Evolutionary conservation across 169 alveolate genomes (phyloP).

Genomic region (Plasmodium falciparum): DNA sequence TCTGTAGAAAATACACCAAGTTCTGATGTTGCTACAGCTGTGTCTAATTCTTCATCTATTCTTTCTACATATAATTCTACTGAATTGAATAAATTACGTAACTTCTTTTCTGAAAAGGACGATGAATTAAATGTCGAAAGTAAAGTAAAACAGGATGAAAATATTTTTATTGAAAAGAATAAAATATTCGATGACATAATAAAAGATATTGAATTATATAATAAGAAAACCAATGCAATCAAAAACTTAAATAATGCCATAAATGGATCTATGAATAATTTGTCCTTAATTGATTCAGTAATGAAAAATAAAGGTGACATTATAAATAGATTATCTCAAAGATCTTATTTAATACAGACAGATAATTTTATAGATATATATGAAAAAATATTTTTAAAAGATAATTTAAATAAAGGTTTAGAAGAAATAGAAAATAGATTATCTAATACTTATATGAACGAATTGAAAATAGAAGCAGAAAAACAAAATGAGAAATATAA

Average conservation of each 20-base stretch:
- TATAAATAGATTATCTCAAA: neutral
- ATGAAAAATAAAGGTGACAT: slow-evolving; percentile 5
- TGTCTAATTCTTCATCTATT: too few species aligned
- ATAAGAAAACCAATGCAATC: slow-evolving; percentile 8
- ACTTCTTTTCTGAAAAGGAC: too few species aligned
- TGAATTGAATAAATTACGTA: too few species aligned
- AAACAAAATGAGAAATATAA: neutral
- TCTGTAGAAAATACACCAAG: too few species aligned
- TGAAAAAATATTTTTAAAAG: slow-evolving; percentile 14
- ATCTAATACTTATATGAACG: neutral
- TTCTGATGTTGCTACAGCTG: too few species aligned
- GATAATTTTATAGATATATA: slow-evolving; percentile 6
- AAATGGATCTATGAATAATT: slow-evolving; percentile 9
- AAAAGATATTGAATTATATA: slow-evolving; percentile 21
- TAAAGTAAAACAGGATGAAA: neutral
- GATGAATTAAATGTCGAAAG: neutral
- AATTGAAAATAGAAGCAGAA: neutral
- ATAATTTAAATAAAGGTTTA: neutral
- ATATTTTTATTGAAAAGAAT: neutral
- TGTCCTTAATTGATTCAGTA: neutral
- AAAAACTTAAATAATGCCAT: slow-evolving; percentile 28
- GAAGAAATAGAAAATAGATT: neutral
- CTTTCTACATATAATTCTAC: too few species aligned
- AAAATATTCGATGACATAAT: slow-evolving; percentile 2
- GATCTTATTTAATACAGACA: slow-evolving; percentile 1